Evolutionary conservation across 805 yeast genomes (phyloP).

Genomic region (Kodamaea lidongshanica): DNA sequence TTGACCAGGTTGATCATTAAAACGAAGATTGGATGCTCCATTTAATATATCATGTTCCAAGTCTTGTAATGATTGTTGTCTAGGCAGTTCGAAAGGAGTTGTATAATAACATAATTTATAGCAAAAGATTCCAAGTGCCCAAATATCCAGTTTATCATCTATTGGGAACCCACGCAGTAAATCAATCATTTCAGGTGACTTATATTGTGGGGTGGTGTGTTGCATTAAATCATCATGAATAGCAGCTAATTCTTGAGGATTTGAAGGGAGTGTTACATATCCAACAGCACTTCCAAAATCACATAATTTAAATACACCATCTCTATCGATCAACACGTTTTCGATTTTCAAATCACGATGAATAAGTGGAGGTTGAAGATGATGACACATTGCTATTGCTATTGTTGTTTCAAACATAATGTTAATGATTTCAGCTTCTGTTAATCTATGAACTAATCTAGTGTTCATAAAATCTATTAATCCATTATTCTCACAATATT

Average conservation of each 20-base stretch:
- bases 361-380: conserved; percentile 59
- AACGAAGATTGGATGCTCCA: conserved; percentile 42
- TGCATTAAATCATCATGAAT: conserved; percentile 66
- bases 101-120: conserved; percentile 77
- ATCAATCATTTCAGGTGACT: conserved; percentile 83
- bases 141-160: conserved; percentile 76
- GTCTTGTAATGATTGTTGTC: conserved; percentile 31
- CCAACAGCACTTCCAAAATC: conserved; percentile 80
- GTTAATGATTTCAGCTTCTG: conserved; percentile 59
- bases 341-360: conserved; percentile 83
- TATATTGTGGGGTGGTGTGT: conserved; percentile 80
- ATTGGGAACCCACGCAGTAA: conserved; percentile 61
- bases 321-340: conserved; percentile 59
- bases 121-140: conserved; percentile 78
- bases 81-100: conserved; percentile 66
- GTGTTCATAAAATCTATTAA: conserved; percentile 76
- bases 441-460: conserved; percentile 56
- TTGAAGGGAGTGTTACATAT: conserved; percentile 55
- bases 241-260: conserved; percentile 50
- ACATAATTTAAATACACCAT: conserved; percentile 61
- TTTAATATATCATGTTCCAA: conserved; percentile 57
- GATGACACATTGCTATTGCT: conserved; percentile 76
- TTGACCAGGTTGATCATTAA: conserved; percentile 43
- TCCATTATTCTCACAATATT: conserved; percentile 69
- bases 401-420: conserved; percentile 66